Base-by-base conservation (phyloP, 164 flowering plant genomes). In the Aristolochia californica region DNA sequence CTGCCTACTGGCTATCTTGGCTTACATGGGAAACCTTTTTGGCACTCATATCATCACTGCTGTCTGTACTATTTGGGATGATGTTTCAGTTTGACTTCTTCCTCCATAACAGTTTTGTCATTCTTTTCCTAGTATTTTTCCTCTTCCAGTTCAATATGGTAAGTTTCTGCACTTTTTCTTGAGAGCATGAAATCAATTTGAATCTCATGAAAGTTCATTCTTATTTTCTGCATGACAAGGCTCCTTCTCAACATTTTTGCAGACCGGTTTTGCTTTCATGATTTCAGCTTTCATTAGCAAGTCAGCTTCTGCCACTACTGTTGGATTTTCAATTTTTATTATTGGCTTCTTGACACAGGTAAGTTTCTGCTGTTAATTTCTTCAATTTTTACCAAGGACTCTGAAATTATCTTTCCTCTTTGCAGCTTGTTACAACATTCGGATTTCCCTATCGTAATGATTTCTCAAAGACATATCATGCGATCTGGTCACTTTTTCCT, bases 1-100 rank as follows among this genome's bases (percentile, higher is more conserved):
- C 94, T 68, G 87, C 99, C 44, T 88, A 88, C 59, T 94, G 99
- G 99, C 67, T 86, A 17, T 90, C 99, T 48, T 94, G 97, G 97
- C 78, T 94, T 65, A 72, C 75, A 34, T 94, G 97, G 97, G 99
- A 94, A 69, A 81, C 83, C 56, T 64, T 78, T 5, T 48, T 82
- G 30, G 60, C 83, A 13, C 64, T 83, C 53, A 49, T 90, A 45
- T 83, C 99, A n/a, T 77, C 97, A 2, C 79, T 90, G 56, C 68
- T 83, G 63, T 76, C 77, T 8, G 81, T 88, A 67, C 85, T 90
- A 24, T 86, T 88, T 62, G 96, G 99, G 48, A 88, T 90, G 97
- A 81, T 88, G 81, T 90, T 90, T 66, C 93, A 78, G 71, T 90
- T 94, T 60, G 77, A 82, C 59, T 88, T 94, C 67, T 94, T 94